Evolutionary conservation across 306 rosid species (phyloP).

Genomic region (Lablab purpureus): DNA sequence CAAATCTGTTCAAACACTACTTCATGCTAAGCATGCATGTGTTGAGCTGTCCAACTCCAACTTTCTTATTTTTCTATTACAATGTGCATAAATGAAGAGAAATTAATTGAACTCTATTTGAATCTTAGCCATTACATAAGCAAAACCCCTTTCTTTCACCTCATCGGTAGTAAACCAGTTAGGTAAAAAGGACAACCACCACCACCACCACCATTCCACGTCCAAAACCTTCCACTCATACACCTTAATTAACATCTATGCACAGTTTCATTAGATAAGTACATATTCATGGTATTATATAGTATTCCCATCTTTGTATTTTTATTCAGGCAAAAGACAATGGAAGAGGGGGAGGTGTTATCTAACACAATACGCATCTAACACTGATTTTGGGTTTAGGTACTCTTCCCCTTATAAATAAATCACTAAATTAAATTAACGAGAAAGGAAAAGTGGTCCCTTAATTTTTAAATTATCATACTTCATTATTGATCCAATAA

Average conservation of each 20-base stretch:
- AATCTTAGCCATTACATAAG: slow-evolving; percentile 15
- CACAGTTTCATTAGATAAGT: background rate
- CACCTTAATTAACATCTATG: slow-evolving; percentile 18
- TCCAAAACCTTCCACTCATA: slow-evolving; percentile 24
- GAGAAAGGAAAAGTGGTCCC: background rate
- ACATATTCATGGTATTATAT: background rate
- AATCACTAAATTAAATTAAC: background rate
- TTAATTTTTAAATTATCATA: background rate
- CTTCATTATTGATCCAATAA: slow-evolving; percentile 45
- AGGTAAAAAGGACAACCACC: slow-evolving; percentile 34
- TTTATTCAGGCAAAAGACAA: too few relatives aligned
- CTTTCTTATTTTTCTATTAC: background rate
- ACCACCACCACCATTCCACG: slow-evolving; percentile 39
- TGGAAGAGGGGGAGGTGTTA: background rate
- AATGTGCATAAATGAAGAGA: background rate
- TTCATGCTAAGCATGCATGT: slow-evolving; percentile 43
- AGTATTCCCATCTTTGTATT: background rate
- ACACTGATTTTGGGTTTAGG: background rate
- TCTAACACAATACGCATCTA: background rate
- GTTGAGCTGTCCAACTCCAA: slow-evolving; percentile 46
- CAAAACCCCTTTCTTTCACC: slow-evolving; percentile 13
- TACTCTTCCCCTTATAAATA: background rate
- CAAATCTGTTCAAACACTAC: slow-evolving; percentile 30
- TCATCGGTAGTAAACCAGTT: background rate
- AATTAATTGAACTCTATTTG: slow-evolving; percentile 20